Evolutionary conservation across 352 stramenopile genomes (phyloP).

Genomic region (Globisporangium splendens): DNA sequence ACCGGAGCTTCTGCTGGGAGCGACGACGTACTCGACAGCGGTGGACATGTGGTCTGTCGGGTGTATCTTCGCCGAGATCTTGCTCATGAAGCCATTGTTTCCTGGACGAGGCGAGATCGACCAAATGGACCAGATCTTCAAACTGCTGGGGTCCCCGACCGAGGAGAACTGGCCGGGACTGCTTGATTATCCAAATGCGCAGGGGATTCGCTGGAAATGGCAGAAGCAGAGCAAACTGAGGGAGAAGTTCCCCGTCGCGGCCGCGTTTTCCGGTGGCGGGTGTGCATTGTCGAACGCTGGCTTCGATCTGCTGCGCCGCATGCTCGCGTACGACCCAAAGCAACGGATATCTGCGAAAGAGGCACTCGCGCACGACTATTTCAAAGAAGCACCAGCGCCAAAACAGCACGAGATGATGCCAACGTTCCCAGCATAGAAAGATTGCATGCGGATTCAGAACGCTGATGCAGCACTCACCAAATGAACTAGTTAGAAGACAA

Average conservation of each 20-base stretch:
- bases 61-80: slow-evolving; percentile 96
- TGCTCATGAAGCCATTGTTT: slow-evolving; percentile 92
- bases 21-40: slow-evolving; percentile 89
- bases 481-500: no score
- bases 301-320: slow-evolving; percentile 59
- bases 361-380: slow-evolving; percentile 80
- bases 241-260: slow-evolving; percentile 72
- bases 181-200: slow-evolving; percentile 55
- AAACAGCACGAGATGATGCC: slow-evolving; percentile 78
- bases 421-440: slow-evolving; percentile 59
- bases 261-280: slow-evolving; percentile 42
- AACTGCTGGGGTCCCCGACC: slow-evolving; percentile 88
- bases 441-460: no score
- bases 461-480: no score
- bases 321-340: slow-evolving; percentile 70
- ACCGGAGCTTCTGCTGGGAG: slow-evolving; percentile 92
- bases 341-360: slow-evolving; percentile 77
- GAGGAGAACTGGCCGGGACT: slow-evolving; percentile 89
- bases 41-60: slow-evolving; percentile 97
- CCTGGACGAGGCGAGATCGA: slow-evolving; percentile 93
- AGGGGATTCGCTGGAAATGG: slow-evolving; percentile 63
- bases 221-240: slow-evolving; percentile 61
- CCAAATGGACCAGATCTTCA: slow-evolving; percentile 97
- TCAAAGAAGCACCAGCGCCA: slow-evolving; percentile 59
- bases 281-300: slow-evolving; percentile 72